Evolutionary conservation across 2,329 filamentous ascomycete genomes (phyloP), one percentile per base, ranked within the genome.

Genomic region (Conoideocrella luteorostrata): DNA sequence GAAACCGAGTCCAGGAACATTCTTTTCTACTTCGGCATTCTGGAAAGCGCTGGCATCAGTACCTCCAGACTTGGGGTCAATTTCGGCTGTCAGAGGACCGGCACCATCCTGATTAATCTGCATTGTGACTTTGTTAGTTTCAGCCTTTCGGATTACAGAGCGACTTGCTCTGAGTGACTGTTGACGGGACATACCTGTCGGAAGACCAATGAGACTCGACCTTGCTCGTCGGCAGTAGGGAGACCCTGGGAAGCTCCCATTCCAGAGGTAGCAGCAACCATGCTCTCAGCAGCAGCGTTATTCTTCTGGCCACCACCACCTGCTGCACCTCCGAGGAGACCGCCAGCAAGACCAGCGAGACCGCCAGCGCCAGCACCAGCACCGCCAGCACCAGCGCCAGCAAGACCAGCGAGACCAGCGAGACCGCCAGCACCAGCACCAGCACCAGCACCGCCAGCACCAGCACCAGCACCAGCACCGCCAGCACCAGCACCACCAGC

Each of bases 81-180:
- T 68, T 34, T 69, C 67, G 11, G 80, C 81, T 28, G 67, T 73
- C 37, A 84, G 64, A 1, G 79, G 79, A 3, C 81, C 82, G 0
- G 81, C 81, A 21, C 81, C 81, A 54, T 85, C 81, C 61, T 84
- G 80, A 72, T 85, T 85, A 66, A 84, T 76, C 66, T 86, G 78
- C 13, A n/a, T 3, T 11, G 18, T 12, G 40, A 30, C 39, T 29
- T 34, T 33, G 29, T 34, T 18, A 21, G 36, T 34, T n/a, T n/a
- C n/a, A n/a, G n/a, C n/a, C n/a, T n/a, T n/a, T n/a, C n/a, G n/a
- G n/a, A n/a, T n/a, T n/a, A n/a, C n/a, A n/a, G n/a, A n/a, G n/a
- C n/a, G n/a, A n/a, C n/a, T n/a, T 26, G 34, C 21, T 11, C 39
- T 7, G 12, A 7, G 12, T 17, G 15, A 6, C 3, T 13, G 59